Evolutionary conservation across 805 yeast genomes (phyloP).

Genomic region (Ogataea pini): DNA sequence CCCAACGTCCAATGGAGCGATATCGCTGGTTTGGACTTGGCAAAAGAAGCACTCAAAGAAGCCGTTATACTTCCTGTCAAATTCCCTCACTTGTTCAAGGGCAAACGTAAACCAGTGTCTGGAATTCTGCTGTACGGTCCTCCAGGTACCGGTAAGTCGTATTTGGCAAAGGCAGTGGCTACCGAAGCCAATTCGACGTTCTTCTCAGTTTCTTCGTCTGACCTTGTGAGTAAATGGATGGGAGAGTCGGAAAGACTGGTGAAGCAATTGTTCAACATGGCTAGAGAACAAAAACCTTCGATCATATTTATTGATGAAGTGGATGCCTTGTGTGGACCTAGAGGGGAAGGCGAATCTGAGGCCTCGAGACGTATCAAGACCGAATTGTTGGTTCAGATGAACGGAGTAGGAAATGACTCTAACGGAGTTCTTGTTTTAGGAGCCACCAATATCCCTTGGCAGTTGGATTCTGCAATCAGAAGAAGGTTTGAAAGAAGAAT

Average conservation of each 20-base stretch:
- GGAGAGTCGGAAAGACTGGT: conserved; percentile 97
- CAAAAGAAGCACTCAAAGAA: conserved; percentile 95
- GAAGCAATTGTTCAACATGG: conserved; percentile 92
- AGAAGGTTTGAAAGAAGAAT: conserved; percentile 95
- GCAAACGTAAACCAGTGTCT: conserved; percentile 88
- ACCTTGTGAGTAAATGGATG: conserved; percentile 98
- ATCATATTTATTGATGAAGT: conserved; percentile 97
- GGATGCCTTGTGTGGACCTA: conserved; percentile 95
- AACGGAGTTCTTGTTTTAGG: conserved; percentile 92
- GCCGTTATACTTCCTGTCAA: conserved; percentile 96
- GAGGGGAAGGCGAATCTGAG: conserved; percentile 98
- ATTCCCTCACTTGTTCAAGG: conserved; percentile 93
- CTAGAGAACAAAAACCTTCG: conserved; percentile 92
- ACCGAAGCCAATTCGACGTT: conserved; percentile 98
- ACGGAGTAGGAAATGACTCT: conserved; percentile 96
- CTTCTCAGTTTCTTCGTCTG: conserved; percentile 94
- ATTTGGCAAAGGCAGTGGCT: conserved; percentile 96
- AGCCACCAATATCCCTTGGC: conserved; percentile 99
- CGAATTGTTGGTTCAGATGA: conserved; percentile 95
- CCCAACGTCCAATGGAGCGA: conserved; percentile 95
- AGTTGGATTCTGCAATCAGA: conserved; percentile 94
- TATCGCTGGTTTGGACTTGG: conserved; percentile 92
- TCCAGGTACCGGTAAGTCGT: conserved; percentile 98
- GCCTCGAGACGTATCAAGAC: conserved; percentile 96
- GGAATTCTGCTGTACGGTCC: conserved; percentile 90